A percentile compares a stretch with the other conserved stretches of the same genome.
Conservation (phyloP, 495 filamentous ascomycete species). For the Jackrogersella multiformis region DNA sequence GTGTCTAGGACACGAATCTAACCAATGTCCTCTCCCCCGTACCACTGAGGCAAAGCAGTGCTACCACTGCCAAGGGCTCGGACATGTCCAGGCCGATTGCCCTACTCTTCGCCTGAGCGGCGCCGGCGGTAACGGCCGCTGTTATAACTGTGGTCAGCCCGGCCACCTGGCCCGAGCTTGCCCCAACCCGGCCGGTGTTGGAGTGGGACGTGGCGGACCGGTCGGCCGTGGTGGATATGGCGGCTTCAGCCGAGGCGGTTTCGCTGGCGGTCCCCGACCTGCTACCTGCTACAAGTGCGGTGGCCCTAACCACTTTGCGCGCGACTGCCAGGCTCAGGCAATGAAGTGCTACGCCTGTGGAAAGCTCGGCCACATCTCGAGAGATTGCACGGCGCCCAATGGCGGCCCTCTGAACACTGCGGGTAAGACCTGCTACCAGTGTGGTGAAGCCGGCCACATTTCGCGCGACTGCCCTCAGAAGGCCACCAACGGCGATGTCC, state of each 20-base stretch:
- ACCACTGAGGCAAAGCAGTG: constrained; percentile 99
- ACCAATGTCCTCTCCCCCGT: constrained; percentile 92
- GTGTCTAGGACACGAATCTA: constrained; percentile 90
- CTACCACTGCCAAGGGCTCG: constrained; percentile 98
- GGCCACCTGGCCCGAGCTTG: constrained; percentile 93
- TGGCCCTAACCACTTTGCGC: constrained; percentile 97
- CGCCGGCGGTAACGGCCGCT: constrained; percentile 77
- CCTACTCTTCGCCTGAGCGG: constrained; percentile 94
- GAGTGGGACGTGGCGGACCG: constrained; percentile 70
- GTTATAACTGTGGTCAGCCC: constrained; percentile 93
- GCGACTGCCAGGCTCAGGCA: constrained; percentile 98
- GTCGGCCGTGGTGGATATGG: constrained; percentile 74
- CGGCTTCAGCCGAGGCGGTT: constrained; percentile 74
- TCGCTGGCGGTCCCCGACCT: constrained; percentile 72
- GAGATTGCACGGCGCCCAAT: constrained; percentile 97
- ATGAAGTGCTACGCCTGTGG: constrained; percentile 99
- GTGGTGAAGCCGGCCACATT: constrained; percentile 94
- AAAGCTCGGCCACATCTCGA: constrained; percentile 96
- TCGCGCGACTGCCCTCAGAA: constrained; percentile 88
- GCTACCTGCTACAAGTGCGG: constrained; percentile 99
- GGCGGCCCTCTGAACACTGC: constrained; percentile 94
- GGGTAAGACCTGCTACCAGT: constrained; percentile 99
- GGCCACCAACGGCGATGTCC: constrained; percentile 59
- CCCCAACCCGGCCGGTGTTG: constrained; percentile 70
- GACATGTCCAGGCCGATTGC: constrained; percentile 99